These are phyloP conservation scores for Jatropha multifida DNA, from an alignment of 441 rosid species.

Conservation along the genomic window DNA sequence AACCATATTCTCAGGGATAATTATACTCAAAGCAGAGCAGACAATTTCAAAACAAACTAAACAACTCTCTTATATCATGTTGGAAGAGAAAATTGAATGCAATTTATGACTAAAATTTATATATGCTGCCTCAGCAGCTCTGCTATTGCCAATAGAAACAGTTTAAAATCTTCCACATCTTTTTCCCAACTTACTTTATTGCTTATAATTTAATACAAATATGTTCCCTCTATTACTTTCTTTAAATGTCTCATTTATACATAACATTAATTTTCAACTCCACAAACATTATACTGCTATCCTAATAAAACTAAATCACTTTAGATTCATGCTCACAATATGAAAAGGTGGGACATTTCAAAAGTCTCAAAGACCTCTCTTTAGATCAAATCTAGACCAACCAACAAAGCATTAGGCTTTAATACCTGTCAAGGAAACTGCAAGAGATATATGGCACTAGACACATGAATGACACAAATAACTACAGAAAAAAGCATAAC, in stretches of 20 bases:
- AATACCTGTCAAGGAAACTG: not conserved
- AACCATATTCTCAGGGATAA: not conserved
- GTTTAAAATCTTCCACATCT: not conserved
- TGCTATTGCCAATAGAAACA: not conserved
- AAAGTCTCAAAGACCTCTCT: not conserved
- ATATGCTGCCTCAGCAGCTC: not conserved
- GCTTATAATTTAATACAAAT: not conserved
- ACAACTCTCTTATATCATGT: not conserved
- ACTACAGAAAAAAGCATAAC: not conserved
- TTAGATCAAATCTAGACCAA: not conserved
- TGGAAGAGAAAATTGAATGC: not conserved
- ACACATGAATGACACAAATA: not conserved
- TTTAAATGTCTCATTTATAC: not conserved
- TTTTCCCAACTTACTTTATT: not conserved
- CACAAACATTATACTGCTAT: not conserved
- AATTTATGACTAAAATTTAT: not conserved
- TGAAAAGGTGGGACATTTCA: not conserved
- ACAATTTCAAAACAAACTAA: not conserved
- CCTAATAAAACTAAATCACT: conserved; percentile 1
- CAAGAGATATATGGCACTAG: not conserved
- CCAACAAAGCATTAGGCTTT: not conserved
- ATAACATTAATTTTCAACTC: not conserved
- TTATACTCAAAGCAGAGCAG: not conserved
- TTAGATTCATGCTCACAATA: not conserved
- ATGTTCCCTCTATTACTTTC: not conserved